phyloP scores from a whole-genome alignment of 805 yeast species.

The Komagataella kurtzmanii region DNA sequence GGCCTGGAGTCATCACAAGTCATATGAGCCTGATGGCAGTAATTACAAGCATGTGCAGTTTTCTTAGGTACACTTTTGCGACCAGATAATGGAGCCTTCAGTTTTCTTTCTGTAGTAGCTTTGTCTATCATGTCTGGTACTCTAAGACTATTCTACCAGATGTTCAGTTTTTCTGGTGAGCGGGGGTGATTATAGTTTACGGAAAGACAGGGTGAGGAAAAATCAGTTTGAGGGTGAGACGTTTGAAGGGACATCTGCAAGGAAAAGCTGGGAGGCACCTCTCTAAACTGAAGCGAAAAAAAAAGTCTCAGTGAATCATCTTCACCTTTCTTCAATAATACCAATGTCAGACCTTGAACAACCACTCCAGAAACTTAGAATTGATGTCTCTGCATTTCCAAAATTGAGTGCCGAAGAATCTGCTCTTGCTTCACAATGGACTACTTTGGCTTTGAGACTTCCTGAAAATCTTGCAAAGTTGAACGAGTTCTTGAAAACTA shows the following conservation, averaged over 20 bases:
- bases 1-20: constrained; percentile 64
- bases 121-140: background rate
- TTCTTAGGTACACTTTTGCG: constrained; percentile 30
- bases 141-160: background rate
- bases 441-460: constrained; percentile 52
- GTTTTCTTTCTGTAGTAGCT: background rate
- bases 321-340: background rate
- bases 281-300: background rate
- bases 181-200: background rate
- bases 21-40: constrained; percentile 84
- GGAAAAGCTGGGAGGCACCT: background rate
- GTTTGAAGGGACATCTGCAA: background rate
- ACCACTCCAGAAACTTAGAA: constrained; percentile 1
- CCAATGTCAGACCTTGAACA: background rate
- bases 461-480: constrained; percentile 42
- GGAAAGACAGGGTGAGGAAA: background rate
- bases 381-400: constrained; percentile 13
- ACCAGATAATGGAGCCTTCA: background rate
- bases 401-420: constrained; percentile 19
- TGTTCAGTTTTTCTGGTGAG: background rate
- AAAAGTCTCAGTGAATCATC: background rate
- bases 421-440: constrained; percentile 72
- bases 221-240: background rate
- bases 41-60: constrained; percentile 78
- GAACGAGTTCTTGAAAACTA: constrained; percentile 54